phyloP scores from a whole-genome alignment of 2,329 filamentous ascomycete genomes.

The Colletotrichum musae region DNA sequence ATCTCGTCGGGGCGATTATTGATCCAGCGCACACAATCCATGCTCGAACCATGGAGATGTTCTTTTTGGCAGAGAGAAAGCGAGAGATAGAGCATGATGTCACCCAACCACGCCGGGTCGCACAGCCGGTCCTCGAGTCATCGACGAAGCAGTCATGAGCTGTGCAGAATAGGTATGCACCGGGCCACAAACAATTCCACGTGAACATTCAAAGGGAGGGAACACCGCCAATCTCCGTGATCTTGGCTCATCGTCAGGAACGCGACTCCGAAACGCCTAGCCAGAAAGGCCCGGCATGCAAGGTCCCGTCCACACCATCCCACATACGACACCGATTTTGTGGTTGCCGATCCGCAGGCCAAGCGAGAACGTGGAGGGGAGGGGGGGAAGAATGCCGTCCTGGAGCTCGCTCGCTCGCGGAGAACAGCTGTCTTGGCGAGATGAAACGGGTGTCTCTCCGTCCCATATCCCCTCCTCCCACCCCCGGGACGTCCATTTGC shows the following conservation, averaged over 20 bases:
- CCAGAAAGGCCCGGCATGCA: slow-evolving; percentile 23
- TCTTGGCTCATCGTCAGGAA: background rate
- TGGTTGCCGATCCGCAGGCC: slow-evolving; percentile 5
- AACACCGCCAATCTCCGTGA: too few species aligned
- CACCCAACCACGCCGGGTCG: background rate
- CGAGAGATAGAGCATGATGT: background rate
- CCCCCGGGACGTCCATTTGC: slow-evolving; percentile 1
- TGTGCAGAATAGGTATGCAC: background rate
- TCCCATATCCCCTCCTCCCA: slow-evolving; percentile 8
- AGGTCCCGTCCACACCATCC: slow-evolving; percentile 31
- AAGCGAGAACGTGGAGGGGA: slow-evolving; percentile 9
- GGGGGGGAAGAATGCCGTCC: background rate
- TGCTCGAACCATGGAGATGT: too few species aligned
- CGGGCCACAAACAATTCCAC: background rate
- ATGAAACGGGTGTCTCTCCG: slow-evolving; percentile 3
- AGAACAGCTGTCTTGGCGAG: slow-evolving; percentile 29
- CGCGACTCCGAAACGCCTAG: slow-evolving; percentile 23
- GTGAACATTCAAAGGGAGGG: background rate
- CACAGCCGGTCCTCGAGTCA: background rate
- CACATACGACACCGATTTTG: slow-evolving; percentile 13
- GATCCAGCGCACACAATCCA: background rate
- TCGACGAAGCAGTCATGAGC: background rate
- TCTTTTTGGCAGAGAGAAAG: too few species aligned
- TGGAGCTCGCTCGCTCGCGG: slow-evolving; percentile 1
- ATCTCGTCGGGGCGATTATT: background rate